Evolutionary conservation across 2,329 filamentous ascomycete species (phyloP).

Genomic region (Zymoseptoria crescenta): DNA sequence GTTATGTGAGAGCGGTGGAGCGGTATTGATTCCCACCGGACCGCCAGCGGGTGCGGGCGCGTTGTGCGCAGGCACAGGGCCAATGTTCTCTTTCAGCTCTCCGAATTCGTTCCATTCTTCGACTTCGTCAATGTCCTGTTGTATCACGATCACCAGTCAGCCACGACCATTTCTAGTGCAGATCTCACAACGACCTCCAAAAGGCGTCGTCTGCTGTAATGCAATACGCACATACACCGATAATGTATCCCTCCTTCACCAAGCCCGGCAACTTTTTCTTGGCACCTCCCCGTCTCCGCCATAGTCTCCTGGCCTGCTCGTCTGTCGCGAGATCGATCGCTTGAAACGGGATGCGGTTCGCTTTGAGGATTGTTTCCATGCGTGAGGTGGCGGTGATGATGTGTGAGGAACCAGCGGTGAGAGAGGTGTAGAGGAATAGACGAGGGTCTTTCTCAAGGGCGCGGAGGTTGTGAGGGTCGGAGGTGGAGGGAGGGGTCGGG

Average conservation of each 20-base stretch:
- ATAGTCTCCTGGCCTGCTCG: slow-evolving; percentile 78
- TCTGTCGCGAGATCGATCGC: slow-evolving; percentile 87
- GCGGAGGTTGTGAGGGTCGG: slow-evolving; percentile 30
- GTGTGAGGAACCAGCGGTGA: slow-evolving; percentile 90
- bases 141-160: not conserved
- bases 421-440: slow-evolving; percentile 91
- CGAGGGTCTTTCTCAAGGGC: slow-evolving; percentile 40
- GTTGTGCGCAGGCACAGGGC: slow-evolving; percentile 38
- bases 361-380: slow-evolving; percentile 90
- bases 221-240: slow-evolving; percentile 63
- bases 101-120: slow-evolving; percentile 99
- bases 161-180: not conserved
- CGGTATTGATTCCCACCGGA: slow-evolving; percentile 21
- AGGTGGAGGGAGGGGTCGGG: not conserved
- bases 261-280: slow-evolving; percentile 84
- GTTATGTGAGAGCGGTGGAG: slow-evolving; percentile 16
- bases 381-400: slow-evolving; percentile 94
- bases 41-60: slow-evolving; percentile 19
- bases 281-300: slow-evolving; percentile 66
- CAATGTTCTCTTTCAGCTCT: slow-evolving; percentile 80
- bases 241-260: slow-evolving; percentile 75
- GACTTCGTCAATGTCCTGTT: slow-evolving; percentile 80
- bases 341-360: slow-evolving; percentile 89
- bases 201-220: not conserved
- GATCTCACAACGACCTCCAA: not conserved